phyloP scores from a whole-genome alignment of 148 eudicot genomes.

The Oxyria digyna region DNA sequence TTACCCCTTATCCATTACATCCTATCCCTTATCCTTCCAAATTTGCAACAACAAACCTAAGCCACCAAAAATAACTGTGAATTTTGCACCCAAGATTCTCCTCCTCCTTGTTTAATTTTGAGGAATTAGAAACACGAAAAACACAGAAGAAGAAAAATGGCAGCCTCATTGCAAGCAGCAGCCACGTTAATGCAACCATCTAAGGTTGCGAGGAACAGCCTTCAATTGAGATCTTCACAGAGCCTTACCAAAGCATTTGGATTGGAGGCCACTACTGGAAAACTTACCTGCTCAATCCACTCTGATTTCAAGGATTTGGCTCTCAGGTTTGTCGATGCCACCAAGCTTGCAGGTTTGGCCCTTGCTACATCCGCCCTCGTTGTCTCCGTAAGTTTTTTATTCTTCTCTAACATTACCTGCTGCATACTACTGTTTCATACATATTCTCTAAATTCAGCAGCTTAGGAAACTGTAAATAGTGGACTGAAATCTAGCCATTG shows the following conservation, averaged over 20 bases:
- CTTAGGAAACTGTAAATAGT: no score
- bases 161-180: slow-evolving; percentile 89
- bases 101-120: slow-evolving; percentile 8
- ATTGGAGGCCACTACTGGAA: slow-evolving; percentile 28
- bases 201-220: slow-evolving; percentile 32
- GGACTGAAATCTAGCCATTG: no score
- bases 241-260: slow-evolving; percentile 65
- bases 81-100: no score
- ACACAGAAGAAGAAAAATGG: slow-evolving; percentile 34
- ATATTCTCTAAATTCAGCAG: no score
- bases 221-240: slow-evolving; percentile 49
- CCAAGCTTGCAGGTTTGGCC: slow-evolving; percentile 93
- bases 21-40: slow-evolving; percentile 67
- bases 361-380: slow-evolving; percentile 95
- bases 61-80: slow-evolving; percentile 37
- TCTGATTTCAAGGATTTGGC: slow-evolving; percentile 79
- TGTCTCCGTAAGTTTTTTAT: slow-evolving; percentile 94
- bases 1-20: slow-evolving; percentile 29
- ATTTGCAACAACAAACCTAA: slow-evolving; percentile 12
- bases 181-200: slow-evolving; percentile 79
- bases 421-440: no score
- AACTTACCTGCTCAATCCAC: slow-evolving; percentile 65
- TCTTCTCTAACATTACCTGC: no score
- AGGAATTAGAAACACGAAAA: no score
- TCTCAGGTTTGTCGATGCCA: slow-evolving; percentile 70